Evolutionary conservation across 805 yeast genomes (phyloP), one percentile per base, ranked within the genome.

Genomic region (Hanseniaspora jakobsenii): DNA sequence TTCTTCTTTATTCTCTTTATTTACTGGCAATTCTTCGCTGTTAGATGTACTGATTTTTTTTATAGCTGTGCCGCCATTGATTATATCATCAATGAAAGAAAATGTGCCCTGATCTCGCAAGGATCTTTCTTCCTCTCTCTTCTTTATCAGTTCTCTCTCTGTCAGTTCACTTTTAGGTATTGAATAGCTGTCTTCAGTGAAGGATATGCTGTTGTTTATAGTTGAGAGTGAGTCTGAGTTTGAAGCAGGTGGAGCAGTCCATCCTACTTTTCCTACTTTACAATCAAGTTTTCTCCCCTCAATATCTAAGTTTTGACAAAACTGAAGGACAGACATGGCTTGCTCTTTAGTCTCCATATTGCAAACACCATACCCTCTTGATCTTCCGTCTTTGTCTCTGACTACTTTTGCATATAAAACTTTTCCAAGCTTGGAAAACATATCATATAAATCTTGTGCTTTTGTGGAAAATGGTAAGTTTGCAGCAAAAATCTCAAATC

Each of bases 311-410:
- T 85, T 87, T 53, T 81, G 72, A 59, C 77, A 79, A 57, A 64
- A 67, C 32, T 70, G 76, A 50, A 86, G 73, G 2, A 95, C 95
- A 36, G 66, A 68, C 31, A 66, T 63, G 17, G 93, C 95, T 50
- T 74, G 86, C 47, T 75, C 85, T 12, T 69, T 66, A 6, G 71
- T 71, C 44, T 67, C 71, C 57, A 77, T 86, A 18, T 75, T 71
- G 23, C 86, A 94, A 9, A 81, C 80, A 43, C 95, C 96, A 53
- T 74, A 78, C 2, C 96, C 96, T 61, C 78, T 74, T 6, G 95
- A 82, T 53, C 81, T 75, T 21, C 94, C 93, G 52, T 72, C 67
- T 32, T 65, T 67, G 52, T 76, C 81, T 39, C 66, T 59, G 57
- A 74, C 73, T 17, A 87, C 77, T 58, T 85, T 94, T 2, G 95